These are phyloP conservation scores for Mangifera indica DNA, from an alignment of 345 rosid genomes.

Conservation along the genomic window DNA sequence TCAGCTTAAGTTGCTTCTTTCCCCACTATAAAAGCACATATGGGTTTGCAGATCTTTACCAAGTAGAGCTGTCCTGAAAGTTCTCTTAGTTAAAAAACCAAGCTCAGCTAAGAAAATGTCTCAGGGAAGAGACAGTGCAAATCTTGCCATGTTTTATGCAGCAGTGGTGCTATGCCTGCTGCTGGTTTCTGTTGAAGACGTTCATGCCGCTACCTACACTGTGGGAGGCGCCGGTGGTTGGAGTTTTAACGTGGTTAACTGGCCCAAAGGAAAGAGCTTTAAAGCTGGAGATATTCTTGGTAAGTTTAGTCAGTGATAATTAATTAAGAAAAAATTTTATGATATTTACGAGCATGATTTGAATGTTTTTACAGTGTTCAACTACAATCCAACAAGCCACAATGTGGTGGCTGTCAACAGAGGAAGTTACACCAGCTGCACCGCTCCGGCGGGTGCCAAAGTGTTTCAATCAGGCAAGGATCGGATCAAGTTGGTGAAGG, in stretches of 20 bases:
- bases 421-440: conserved; percentile 37
- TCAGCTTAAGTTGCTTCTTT: background rate
- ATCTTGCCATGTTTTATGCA: background rate
- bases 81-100: background rate
- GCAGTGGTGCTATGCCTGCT: conserved; percentile 24
- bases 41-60: background rate
- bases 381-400: conserved; percentile 39
- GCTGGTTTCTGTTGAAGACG: conserved; percentile 15
- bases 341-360: no score
- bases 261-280: conserved; percentile 56
- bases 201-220: conserved; percentile 33
- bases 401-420: conserved; percentile 45
- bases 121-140: conserved; percentile 53
- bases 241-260: conserved; percentile 34
- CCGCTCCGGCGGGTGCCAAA: conserved; percentile 33
- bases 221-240: conserved; percentile 53
- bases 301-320: conserved; percentile 18
- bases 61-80: background rate
- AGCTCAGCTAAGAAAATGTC: conserved; percentile 22
- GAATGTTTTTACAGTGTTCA: conserved; percentile 37
- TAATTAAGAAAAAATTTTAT: no score
- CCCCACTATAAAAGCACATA: background rate
- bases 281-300: conserved; percentile 49
- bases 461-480: conserved; percentile 45
- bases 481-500: conserved; percentile 40